These are phyloP conservation scores for Cladobotryum mycophilum DNA, from an alignment of 2,329 filamentous ascomycete genomes.

Conservation along the genomic window DNA sequence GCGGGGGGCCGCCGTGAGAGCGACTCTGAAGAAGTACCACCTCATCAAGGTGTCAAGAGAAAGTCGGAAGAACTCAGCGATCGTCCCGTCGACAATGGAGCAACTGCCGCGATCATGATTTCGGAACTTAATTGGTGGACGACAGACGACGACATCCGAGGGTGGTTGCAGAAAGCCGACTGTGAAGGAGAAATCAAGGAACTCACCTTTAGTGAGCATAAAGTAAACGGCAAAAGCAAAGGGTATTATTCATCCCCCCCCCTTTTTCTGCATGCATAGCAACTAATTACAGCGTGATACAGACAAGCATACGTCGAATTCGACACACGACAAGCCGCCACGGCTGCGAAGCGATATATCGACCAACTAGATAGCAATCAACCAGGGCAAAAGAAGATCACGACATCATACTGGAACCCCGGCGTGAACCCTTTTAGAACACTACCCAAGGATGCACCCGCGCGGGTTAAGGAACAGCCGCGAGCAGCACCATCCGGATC, in stretches of 20 bases:
- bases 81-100: conserved; percentile 51
- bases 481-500: conserved; percentile 45
- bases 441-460: conserved; percentile 77
- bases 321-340: conserved; percentile 73
- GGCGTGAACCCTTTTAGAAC: conserved; percentile 84
- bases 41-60: conserved; percentile 49
- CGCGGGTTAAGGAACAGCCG: conserved; percentile 53
- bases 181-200: conserved; percentile 84
- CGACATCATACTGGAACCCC: conserved; percentile 68
- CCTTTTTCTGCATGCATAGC: not conserved
- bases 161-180: conserved; percentile 72
- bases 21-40: conserved; percentile 14
- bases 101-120: conserved; percentile 69
- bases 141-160: conserved; percentile 88
- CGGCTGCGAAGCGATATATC: conserved; percentile 75
- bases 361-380: conserved; percentile 56
- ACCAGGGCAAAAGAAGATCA: conserved; percentile 61
- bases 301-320: conserved; percentile 83
- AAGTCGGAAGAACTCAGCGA: conserved; percentile 53
- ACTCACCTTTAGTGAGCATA: conserved; percentile 95
- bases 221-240: conserved; percentile 98
- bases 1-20: conserved; percentile 20
- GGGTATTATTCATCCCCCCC: conserved; percentile 59
- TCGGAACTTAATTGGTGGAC: conserved; percentile 96
- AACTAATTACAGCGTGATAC: conserved; percentile 13